phyloP scores from a whole-genome alignment of 768 basidiomycete species.

The Russula olivacea region DNA sequence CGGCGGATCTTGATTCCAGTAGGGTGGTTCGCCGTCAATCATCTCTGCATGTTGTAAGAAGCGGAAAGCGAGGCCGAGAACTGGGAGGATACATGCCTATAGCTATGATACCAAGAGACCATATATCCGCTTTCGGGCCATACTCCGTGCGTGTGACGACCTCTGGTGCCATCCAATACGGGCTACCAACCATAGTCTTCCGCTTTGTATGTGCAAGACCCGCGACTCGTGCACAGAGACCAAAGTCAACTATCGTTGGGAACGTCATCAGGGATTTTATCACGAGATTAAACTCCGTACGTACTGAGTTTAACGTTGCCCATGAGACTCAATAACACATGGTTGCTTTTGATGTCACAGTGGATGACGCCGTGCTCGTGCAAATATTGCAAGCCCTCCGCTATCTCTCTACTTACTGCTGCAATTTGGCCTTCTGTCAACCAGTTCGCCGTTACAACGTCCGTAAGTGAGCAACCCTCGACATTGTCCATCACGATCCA shows the following conservation, averaged over 20 bases:
- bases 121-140: slow-evolving; percentile 95
- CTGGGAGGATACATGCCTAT: slow-evolving; percentile 61
- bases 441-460: slow-evolving; percentile 90
- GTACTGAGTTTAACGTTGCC: slow-evolving; percentile 97
- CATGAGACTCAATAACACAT: slow-evolving; percentile 83
- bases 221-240: slow-evolving; percentile 94
- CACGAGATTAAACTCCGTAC: slow-evolving; percentile 33
- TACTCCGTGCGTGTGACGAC: slow-evolving; percentile 97
- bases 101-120: slow-evolving; percentile 71
- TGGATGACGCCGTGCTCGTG: slow-evolving; percentile 98
- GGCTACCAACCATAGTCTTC: slow-evolving; percentile 97
- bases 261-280: background rate
- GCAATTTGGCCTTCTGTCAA: slow-evolving; percentile 68
- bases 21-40: slow-evolving; percentile 97
- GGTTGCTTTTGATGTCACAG: slow-evolving; percentile 98
- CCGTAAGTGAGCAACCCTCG: slow-evolving; percentile 93
- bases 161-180: slow-evolving; percentile 99
- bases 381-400: slow-evolving; percentile 89
- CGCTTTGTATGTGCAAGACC: slow-evolving; percentile 79
- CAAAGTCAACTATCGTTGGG: slow-evolving; percentile 69
- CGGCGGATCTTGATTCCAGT: slow-evolving; percentile 91
- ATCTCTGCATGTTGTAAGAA: slow-evolving; percentile 54
- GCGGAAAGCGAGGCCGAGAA: slow-evolving; percentile 19
- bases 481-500: slow-evolving; percentile 99
- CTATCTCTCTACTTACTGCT: slow-evolving; percentile 88